Evolutionary conservation across 2,329 filamentous ascomycete genomes (phyloP).

Genomic region (Ophiostoma triangulosporum): DNA sequence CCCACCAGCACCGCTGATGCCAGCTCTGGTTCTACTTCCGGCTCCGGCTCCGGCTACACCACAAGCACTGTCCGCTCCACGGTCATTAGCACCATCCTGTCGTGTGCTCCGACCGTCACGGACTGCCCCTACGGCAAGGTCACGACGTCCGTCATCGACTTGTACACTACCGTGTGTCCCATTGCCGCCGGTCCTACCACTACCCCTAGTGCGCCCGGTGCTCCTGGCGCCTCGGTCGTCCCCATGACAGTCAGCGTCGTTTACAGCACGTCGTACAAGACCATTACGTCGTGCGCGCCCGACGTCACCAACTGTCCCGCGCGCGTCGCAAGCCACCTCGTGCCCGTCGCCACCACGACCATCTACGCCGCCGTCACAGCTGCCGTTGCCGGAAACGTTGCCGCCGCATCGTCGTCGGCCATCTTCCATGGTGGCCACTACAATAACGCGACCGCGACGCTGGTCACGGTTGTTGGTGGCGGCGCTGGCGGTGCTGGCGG

Average conservation of each 20-base stretch:
- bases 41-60: constrained; percentile 5
- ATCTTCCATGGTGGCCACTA: not conserved
- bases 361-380: constrained; percentile 6
- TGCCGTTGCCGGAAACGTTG: constrained; percentile 3
- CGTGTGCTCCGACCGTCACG: constrained; percentile 15
- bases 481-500: not conserved
- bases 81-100: constrained; percentile 18
- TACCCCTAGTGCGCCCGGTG: not conserved
- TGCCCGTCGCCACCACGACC: not conserved
- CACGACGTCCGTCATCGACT: constrained; percentile 12
- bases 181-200: not conserved
- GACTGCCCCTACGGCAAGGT: constrained; percentile 15
- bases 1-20: not conserved
- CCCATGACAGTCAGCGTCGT: constrained; percentile 18
- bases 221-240: constrained; percentile 15
- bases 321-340: constrained; percentile 7
- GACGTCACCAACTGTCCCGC: constrained; percentile 15
- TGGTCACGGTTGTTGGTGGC: not conserved
- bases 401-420: not conserved
- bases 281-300: constrained; percentile 14
- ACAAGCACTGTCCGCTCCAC: constrained; percentile 29
- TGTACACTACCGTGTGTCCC: constrained; percentile 16
- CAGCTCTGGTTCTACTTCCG: not conserved
- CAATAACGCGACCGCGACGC: constrained; percentile 3
- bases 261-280: constrained; percentile 28